Evolutionary conservation across 169 alveolate species (phyloP), one percentile per base, ranked within the genome.

Genomic region (Condylostoma magnum): DNA sequence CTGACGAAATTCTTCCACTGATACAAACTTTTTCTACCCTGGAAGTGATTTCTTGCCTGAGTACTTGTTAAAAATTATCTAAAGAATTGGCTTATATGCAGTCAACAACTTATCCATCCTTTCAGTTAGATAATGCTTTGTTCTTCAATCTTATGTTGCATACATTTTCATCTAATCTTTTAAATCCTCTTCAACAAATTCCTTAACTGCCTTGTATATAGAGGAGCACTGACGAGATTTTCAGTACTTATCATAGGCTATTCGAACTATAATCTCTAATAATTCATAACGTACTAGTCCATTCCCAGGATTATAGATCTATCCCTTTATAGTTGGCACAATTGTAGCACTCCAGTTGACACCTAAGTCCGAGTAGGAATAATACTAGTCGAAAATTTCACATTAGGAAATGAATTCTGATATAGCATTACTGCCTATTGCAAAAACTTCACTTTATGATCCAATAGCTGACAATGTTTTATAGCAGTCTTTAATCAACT

Each of bases 221-320:
- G 20, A 10, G 48, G 15, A 41, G 8, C 8, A 41, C 8, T 10
- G 15, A 41, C 15, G 8, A 41, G 20, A 41, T 47, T 75, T 75
- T 20, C 43, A 67, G 72, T 67, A 84, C 55, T 84, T 84, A 8
- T 58, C 71, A 2, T 66, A 33, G 6, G 84, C 84, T 6, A 79
- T 56, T 47, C 91, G 74, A 12, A 76, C 72, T 1, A 78, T 38
- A 10, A 84, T 53, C 43, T 84, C 91, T 82, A 84, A 58, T 4
- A 78, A 70, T 38, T 84, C 31, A 57, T 63, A 70, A 43, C 91
- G 74, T 6, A 76, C 82, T 0, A 84, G 44, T 0, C 83, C 81
- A 48, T 78, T 58, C 6, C 76, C 85, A 25, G 85, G 85, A 34
- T 60, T 76, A 36, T 63, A n/a, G n/a, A n/a, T n/a, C n/a, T n/a